A percentile compares a stretch with the other conserved stretches of the same genome.
Evolutionary conservation across 345 rosid genomes (phyloP).

Genomic region (Draba incana): DNA sequence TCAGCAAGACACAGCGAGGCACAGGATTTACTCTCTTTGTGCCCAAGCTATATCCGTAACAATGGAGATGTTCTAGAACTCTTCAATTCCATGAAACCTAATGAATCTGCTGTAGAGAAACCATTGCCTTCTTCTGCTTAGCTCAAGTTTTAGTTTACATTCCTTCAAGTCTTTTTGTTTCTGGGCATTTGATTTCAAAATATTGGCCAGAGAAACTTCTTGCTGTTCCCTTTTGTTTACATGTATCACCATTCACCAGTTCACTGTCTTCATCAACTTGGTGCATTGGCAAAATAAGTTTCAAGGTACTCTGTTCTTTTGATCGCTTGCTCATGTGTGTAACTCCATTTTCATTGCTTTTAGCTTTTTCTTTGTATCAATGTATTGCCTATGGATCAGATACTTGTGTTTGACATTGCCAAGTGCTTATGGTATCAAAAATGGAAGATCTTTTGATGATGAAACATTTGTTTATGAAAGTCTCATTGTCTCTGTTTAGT

Average conservation of each 20-base stretch:
- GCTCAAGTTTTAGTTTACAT: conserved; percentile 30
- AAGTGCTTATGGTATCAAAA: conserved; percentile 23
- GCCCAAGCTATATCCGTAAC: conserved; percentile 68
- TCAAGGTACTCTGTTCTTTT: conserved; percentile 28
- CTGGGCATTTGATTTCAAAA: conserved; percentile 22
- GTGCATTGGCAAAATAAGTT: conserved; percentile 40
- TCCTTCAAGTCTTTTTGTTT: conserved; percentile 20
- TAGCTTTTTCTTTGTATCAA: background rate
- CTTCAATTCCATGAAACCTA: conserved; percentile 56
- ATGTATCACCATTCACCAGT: conserved; percentile 35
- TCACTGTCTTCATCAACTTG: conserved; percentile 31
- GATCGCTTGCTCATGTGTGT: background rate
- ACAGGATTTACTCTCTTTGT: conserved; percentile 70
- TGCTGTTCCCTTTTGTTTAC: conserved; percentile 23
- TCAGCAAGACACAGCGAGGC: conserved; percentile 69
- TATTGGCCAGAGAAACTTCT: background rate
- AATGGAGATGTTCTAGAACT: conserved; percentile 82
- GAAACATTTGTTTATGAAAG: conserved; percentile 11
- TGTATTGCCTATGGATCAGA: conserved; percentile 15
- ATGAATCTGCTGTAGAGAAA: conserved; percentile 37
- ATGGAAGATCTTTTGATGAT: conserved; percentile 8
- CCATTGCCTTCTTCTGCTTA: conserved; percentile 40
- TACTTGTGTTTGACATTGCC: conserved; percentile 10
- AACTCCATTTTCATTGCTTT: background rate
- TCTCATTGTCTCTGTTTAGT: conserved; percentile 11